Conservation (phyloP, 768 basidiomycete species). For the Hortiboletus campestris region DNA sequence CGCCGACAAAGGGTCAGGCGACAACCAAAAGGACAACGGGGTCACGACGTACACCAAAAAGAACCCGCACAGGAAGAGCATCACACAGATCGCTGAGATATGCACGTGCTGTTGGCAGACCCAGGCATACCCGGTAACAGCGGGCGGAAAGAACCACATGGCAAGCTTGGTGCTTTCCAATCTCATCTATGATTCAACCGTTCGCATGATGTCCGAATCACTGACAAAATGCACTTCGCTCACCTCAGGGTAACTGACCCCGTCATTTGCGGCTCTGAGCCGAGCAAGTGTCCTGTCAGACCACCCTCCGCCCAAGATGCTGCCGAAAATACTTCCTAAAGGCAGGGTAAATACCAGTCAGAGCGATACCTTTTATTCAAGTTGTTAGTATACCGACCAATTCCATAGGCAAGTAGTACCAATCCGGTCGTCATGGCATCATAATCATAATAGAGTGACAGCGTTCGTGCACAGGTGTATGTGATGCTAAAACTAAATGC, state of each 20-base stretch:
- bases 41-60: conserved; percentile 57
- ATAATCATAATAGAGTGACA: conserved; percentile 64
- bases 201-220: neutral
- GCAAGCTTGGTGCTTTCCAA: conserved; percentile 61
- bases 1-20: neutral
- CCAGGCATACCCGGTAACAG: conserved; percentile 76
- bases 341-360: neutral
- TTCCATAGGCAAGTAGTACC: conserved; percentile 72
- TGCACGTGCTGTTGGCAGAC: conserved; percentile 61
- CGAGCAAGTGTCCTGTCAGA: conserved; percentile 49
- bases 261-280: conserved; percentile 49
- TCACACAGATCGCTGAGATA: conserved; percentile 66
- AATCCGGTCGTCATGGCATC: conserved; percentile 73
- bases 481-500: conserved; percentile 67
- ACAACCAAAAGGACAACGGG: neutral
- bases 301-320: conserved; percentile 60
- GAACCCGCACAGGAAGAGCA: conserved; percentile 75
- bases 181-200: conserved; percentile 54
- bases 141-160: conserved; percentile 52
- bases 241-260: conserved; percentile 63
- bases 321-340: conserved; percentile 49
- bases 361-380: neutral
- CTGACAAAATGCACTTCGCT: conserved; percentile 5
- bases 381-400: conserved; percentile 41
- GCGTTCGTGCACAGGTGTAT: conserved; percentile 75